phyloP scores from a whole-genome alignment of 352 stramenopile genomes.

The Pythium biforme region DNA sequence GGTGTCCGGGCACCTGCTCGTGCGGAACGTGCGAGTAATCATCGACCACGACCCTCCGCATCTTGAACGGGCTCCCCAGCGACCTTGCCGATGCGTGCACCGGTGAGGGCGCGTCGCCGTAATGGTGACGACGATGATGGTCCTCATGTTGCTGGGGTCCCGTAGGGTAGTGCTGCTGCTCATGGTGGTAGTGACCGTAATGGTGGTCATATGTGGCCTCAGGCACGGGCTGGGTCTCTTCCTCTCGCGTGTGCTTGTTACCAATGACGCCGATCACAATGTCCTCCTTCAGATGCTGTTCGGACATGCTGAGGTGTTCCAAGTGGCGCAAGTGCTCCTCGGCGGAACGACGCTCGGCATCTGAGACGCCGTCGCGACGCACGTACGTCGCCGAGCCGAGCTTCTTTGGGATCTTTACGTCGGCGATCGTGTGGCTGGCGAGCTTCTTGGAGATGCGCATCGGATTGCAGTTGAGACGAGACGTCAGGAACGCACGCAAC shows the following conservation, averaged over 20 bases:
- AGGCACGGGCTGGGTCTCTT: neutral
- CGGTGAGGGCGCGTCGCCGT: neutral
- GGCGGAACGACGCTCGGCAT: constrained; percentile 31
- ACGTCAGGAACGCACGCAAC: constrained; percentile 58
- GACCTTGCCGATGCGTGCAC: neutral
- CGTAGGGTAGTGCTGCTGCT: neutral
- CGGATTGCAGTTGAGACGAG: constrained; percentile 64
- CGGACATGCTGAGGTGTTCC: constrained; percentile 27
- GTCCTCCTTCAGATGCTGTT: constrained; percentile 21
- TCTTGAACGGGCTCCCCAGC: constrained; percentile 18
- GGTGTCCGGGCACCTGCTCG: neutral
- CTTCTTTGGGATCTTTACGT: constrained; percentile 74
- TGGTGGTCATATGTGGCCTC: neutral
- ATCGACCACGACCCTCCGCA: constrained; percentile 18
- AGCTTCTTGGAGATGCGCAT: constrained; percentile 83
- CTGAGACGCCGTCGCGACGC: constrained; percentile 33
- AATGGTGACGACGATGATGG: neutral
- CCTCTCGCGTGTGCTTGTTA: constrained; percentile 21
- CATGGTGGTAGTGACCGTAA: neutral
- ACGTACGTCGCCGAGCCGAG: constrained; percentile 66
- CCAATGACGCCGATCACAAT: constrained; percentile 23
- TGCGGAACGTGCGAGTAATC: constrained; percentile 15
- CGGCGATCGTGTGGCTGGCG: constrained; percentile 59
- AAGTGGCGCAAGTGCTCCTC: constrained; percentile 43
- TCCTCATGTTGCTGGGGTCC: neutral